Base-by-base conservation (phyloP, 108 stramenopile species). In the Parietichytrium sp. region DNA sequence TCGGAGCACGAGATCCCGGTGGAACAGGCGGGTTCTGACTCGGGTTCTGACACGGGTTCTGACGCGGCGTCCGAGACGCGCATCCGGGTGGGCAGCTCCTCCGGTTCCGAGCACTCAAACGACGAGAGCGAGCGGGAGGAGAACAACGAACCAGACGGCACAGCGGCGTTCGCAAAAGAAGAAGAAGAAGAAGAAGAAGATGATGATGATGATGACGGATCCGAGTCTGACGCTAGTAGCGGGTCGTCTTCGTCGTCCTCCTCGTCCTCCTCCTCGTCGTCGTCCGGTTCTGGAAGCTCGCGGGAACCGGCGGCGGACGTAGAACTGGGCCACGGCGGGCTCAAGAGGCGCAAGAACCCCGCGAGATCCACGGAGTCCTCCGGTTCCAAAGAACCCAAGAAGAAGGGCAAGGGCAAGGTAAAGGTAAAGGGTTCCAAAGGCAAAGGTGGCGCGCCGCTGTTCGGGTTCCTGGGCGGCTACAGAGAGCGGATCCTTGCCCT, bases 171-270 rank as follows among this genome's bases (percentile, higher is more conserved):
- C 23, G 36, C 61, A 1, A 42, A 72, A 27, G 54, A 0, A 54
- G 54, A 54, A 26, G 54, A 15, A n/a, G 54, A 54, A 6, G 54
- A 54, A 54, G 54, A 54, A n/a, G 54, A 54, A 72, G 61, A 72
- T 25, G 61, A 72, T 6, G 42, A 72, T 20, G 45, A 33, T 16
- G 25, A 42, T 20, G 33, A 12, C 12, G 26, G 26, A n/a, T 54
- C 54, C 26, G 54, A 42, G 12, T 72, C 61, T 27, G 61, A n/a
- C 33, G 10, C 6, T 38, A 42, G 45, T 25, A 72, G 61, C 42
- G n/a, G n/a, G n/a, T n/a, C n/a, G n/a, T n/a, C n/a, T n/a, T n/a
- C n/a, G n/a, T n/a, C n/a, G n/a, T n/a, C n/a, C n/a, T n/a, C n/a
- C n/a, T n/a, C n/a, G n/a, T n/a, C n/a, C n/a, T n/a, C n/a, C n/a